Conservation (phyloP, 192 early-diverging fungal genomes). For the Gamsiella multidivaricata region DNA sequence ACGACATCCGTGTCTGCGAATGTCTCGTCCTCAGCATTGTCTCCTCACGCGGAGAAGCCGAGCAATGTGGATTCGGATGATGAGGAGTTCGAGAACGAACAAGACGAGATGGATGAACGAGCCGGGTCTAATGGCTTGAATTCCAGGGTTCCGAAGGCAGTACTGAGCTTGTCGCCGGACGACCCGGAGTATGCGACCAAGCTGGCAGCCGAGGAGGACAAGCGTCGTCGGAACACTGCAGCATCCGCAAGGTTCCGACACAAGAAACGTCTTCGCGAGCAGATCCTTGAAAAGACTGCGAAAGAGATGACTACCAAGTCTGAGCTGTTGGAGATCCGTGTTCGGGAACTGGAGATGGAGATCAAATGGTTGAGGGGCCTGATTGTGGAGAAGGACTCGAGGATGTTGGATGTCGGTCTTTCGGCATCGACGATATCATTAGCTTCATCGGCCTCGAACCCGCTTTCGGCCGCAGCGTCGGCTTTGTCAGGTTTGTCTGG, state of each 20-base stretch:
- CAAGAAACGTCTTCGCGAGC: conserved; percentile 94
- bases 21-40: background rate
- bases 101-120: background rate
- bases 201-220: conserved; percentile 78
- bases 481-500: background rate
- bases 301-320: conserved; percentile 83
- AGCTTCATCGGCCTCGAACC: background rate
- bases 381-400: conserved; percentile 78
- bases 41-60: conserved; percentile 7
- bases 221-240: conserved; percentile 93
- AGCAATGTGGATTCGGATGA: conserved; percentile 5
- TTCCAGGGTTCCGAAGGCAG: background rate
- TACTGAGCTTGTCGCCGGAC: conserved; percentile 6
- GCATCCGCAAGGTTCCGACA: conserved; percentile 95
- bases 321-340: conserved; percentile 79
- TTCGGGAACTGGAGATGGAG: conserved; percentile 91
- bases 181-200: conserved; percentile 34
- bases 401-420: conserved; percentile 14
- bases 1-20: background rate
- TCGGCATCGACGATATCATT: background rate
- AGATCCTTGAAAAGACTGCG: conserved; percentile 83
- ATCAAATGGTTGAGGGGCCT: conserved; percentile 90
- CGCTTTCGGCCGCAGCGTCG: background rate
- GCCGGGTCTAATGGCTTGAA: background rate
- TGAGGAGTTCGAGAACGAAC: conserved; percentile 14